A percentile compares a stretch with the other conserved stretches of the same genome.
Conservation (phyloP, 1,284 basidiomycete species). For the Fomitopsis betulina region DNA sequence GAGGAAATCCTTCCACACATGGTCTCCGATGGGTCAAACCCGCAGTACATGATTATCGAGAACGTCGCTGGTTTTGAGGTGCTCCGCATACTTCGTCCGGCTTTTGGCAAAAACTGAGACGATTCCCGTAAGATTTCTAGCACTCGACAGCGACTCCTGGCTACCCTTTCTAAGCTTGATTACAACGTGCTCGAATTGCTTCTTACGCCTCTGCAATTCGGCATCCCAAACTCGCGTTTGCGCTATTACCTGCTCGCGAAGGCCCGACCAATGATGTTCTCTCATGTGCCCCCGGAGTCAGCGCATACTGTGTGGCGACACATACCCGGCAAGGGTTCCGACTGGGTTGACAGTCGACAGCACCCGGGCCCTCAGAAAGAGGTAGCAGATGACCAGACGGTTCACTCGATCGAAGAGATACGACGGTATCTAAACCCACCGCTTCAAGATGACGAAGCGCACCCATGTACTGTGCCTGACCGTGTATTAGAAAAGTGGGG, state of each 20-base stretch:
- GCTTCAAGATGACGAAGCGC: constrained; percentile 10
- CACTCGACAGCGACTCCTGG: constrained; percentile 50
- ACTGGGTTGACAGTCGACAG: constrained; percentile 40
- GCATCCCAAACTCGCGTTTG: constrained; percentile 73
- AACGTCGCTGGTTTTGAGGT: constrained; percentile 83
- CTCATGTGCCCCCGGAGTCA: constrained; percentile 1
- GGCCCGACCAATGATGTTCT: constrained; percentile 31
- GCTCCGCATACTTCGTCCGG: constrained; percentile 13
- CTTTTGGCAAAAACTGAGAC: not conserved
- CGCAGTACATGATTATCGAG: constrained; percentile 60
- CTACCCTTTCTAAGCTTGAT: constrained; percentile 43
- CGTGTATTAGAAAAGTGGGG: constrained; percentile 72
- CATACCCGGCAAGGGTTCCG: constrained; percentile 42
- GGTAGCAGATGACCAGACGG: not conserved
- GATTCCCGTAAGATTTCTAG: constrained; percentile 46
- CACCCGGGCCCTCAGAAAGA: constrained; percentile 1
- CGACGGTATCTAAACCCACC: constrained; percentile 47
- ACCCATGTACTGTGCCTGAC: constrained; percentile 44
- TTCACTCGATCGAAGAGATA: constrained; percentile 26
- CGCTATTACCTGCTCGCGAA: constrained; percentile 77
- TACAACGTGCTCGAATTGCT: constrained; percentile 61
- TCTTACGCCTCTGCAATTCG: constrained; percentile 70
- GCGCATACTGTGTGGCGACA: constrained; percentile 36
- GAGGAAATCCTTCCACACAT: constrained; percentile 61
- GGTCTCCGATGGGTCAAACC: constrained; percentile 37